These are phyloP conservation scores for Metschnikowia hibisci DNA, from an alignment of 805 yeast species.

Conservation along the genomic window DNA sequence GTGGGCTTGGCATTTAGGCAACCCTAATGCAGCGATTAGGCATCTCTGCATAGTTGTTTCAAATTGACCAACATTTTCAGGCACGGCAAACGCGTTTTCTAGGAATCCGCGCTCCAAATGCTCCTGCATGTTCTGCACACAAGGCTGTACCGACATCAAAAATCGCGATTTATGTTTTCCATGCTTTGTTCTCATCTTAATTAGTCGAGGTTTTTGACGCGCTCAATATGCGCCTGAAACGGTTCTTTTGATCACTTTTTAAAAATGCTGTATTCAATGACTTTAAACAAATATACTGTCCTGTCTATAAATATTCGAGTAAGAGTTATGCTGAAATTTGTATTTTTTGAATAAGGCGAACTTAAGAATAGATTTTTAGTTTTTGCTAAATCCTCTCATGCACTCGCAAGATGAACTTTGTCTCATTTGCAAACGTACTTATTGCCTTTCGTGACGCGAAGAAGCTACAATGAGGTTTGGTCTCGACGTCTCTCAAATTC, in stretches of 20 bases:
- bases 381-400: too few species aligned
- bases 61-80: background rate
- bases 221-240: background rate
- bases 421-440: too few species aligned
- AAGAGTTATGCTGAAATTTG: too few species aligned
- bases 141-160: background rate
- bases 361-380: too few species aligned
- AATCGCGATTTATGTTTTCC: background rate
- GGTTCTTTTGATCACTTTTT: background rate
- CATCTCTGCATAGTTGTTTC: background rate
- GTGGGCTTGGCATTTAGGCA: slow-evolving; percentile 2
- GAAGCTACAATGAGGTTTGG: too few species aligned
- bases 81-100: background rate
- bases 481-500: too few species aligned
- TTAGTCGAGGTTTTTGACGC: background rate
- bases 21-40: background rate
- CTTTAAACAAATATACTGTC: too few species aligned
- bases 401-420: too few species aligned
- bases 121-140: background rate
- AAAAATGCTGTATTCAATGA: too few species aligned
- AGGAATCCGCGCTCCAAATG: background rate
- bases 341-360: too few species aligned
- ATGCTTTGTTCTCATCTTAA: background rate
- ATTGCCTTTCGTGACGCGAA: too few species aligned
- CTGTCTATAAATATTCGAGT: too few species aligned